Evolutionary conservation across 257 asterid species (phyloP), one percentile per base, ranked within the genome.

Genomic region (Nicotiana knightiana): DNA sequence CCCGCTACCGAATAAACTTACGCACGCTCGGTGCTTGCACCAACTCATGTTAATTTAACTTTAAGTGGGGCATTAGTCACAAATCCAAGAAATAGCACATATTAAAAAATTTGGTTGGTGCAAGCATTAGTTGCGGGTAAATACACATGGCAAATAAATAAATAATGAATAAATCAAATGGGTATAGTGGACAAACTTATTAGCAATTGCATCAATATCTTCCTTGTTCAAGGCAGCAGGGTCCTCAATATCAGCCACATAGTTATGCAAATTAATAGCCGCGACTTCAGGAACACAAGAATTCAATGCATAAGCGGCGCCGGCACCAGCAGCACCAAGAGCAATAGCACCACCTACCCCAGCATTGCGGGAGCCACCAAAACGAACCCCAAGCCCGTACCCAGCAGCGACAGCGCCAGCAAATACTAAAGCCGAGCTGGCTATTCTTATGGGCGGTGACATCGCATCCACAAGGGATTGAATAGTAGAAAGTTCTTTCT

Each of bases 201-300:
- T 88, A 0, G 97, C 98, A 73, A 96, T 93, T 57, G 93, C 94
- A 16, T 94, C 97, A 13, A 96, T 86, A 79, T 94, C 97, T 81
- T 93, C 98, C 95, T 94, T 94, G 89, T 85, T 91, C 79, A 96
- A 76, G 48, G 90, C 87, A 24, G 88, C 87, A 51, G 97, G 98
- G 79, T 93, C 97, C 80, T 89, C 96, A 67, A 91, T 89, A 16
- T 78, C 98, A 71, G 89, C 97, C 9, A 91, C 96, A 82, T 94
- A 96, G 83, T 96, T 96, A 81, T 88, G 96, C 97, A 96, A 90
- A 85, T 81, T 91, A 8, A 89, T 89, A 9, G 98, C 97, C 10
- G 99, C 99, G 17, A 94, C 97, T 64, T 91, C 94, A 37, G 98
- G 99, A 73, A 89, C 97, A 46, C 93, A 91, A 26, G 98, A 87